Base-by-base conservation (phyloP, 306 rosid genomes). In the Calophaca sinica region DNA sequence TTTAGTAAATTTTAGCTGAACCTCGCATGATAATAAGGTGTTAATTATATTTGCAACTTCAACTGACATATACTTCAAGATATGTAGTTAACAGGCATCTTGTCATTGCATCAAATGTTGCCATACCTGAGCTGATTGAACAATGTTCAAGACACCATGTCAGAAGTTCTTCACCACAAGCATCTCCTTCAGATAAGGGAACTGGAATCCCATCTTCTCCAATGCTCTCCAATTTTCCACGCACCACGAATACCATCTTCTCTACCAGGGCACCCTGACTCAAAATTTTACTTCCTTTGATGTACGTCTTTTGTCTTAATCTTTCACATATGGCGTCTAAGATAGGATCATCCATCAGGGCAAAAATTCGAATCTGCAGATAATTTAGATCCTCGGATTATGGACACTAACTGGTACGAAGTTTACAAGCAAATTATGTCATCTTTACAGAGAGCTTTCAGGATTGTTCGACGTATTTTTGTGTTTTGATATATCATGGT, bases 111-210 rank as follows among this genome's bases (percentile, higher is more conserved):
- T 20, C 26, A 20, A 20, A 20, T 20, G 26, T 20, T 55, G 38
- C 9, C 36, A 53, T 85, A 91, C 97, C 93, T 88, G 35, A 86
- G 87, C 82, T 85, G 35, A 86, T 84, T 2, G 93, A 89, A 81
- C 86, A 85, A 81, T 86, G 90, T 78, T 92, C 97, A 15, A 92
- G 90, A 82, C 87, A 89, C 96, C 97, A 92, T 45, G 69, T 79
- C 55, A 93, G 89, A 77, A 90, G 96, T 62, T 93, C 98, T 82
- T 93, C 98, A 5, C 98, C 97, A 38, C 97, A 93, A 13, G 85
- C 93, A 78, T 93, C 97, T 32, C 96, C 96, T 81, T 87, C 98
- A 7, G 79, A 61, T 74, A 93, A 81, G n/a, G 89, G 81, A 75
- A 84, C 79, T 32, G 57, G 8, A 35, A 46, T 87, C 54, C 93